These are phyloP conservation scores for Avicennia marina DNA, from an alignment of 257 asterid species.

Conservation along the genomic window DNA sequence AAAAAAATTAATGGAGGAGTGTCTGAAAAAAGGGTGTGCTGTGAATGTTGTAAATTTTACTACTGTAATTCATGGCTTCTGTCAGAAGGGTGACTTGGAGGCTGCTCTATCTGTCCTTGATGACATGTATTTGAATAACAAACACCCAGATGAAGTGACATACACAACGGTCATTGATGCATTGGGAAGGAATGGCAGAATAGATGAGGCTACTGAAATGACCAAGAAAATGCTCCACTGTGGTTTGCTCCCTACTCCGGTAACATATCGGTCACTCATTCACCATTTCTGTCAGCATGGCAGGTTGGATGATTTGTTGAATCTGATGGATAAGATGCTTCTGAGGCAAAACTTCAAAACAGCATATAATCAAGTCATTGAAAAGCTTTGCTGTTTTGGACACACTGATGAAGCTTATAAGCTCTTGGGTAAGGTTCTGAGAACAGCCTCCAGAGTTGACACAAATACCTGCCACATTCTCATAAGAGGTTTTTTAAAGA, in stretches of 20 bases:
- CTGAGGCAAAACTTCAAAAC: constrained; percentile 47
- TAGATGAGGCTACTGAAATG: constrained; percentile 65
- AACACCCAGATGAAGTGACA: constrained; percentile 84
- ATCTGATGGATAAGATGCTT: constrained; percentile 69
- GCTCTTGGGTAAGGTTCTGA: constrained; percentile 66
- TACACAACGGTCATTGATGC: constrained; percentile 63
- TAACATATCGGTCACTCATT: constrained; percentile 73
- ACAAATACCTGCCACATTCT: constrained; percentile 65
- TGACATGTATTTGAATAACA: constrained; percentile 83
- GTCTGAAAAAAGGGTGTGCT: constrained; percentile 77
- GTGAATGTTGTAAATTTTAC: constrained; percentile 85
- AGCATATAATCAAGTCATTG: constrained; percentile 72
- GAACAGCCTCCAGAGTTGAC: constrained; percentile 67
- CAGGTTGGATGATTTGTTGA: constrained; percentile 54
- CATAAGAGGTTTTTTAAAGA: constrained; percentile 58
- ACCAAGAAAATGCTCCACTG: constrained; percentile 69
- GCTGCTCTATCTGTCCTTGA: constrained; percentile 87
- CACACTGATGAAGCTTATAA: constrained; percentile 64
- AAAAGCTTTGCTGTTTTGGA: constrained; percentile 74
- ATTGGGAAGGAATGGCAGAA: constrained; percentile 61
- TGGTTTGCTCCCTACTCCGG: constrained; percentile 79
- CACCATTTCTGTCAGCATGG: constrained; percentile 67
- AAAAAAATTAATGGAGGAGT: constrained; percentile 66
- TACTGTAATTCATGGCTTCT: constrained; percentile 80
- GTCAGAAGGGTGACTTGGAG: constrained; percentile 64